Evolutionary conservation across 2,329 filamentous ascomycete genomes (phyloP).

Genomic region (Colletotrichum tamarilloi): DNA sequence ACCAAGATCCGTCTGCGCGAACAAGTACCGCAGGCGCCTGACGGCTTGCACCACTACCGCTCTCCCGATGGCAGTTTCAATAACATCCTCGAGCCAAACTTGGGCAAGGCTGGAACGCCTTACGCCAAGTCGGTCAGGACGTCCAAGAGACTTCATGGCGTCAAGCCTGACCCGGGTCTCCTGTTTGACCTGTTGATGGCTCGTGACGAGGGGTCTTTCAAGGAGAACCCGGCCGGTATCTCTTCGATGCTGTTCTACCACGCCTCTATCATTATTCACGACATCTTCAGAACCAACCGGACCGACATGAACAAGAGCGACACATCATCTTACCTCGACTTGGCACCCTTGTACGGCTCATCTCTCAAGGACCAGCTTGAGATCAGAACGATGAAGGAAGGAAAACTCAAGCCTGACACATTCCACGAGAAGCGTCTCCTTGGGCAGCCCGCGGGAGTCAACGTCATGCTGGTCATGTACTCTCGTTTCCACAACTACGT

Average conservation of each 20-base stretch:
- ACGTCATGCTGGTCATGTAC: slow-evolving; percentile 78
- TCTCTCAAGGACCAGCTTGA: slow-evolving; percentile 70
- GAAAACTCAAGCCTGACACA: slow-evolving; percentile 77
- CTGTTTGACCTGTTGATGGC: slow-evolving; percentile 74
- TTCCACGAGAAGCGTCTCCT: slow-evolving; percentile 78
- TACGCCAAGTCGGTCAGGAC: slow-evolving; percentile 76
- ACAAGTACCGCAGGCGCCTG: slow-evolving; percentile 47
- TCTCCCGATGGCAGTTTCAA: slow-evolving; percentile 56
- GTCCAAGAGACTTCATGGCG: slow-evolving; percentile 64
- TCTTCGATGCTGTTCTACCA: slow-evolving; percentile 82
- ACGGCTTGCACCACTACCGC: slow-evolving; percentile 48
- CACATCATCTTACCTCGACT: slow-evolving; percentile 80
- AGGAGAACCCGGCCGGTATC: slow-evolving; percentile 76
- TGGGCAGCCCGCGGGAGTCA: slow-evolving; percentile 77
- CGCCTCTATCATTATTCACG: slow-evolving; percentile 70
- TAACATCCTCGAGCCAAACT: slow-evolving; percentile 70
- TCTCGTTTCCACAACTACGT: slow-evolving; percentile 90
- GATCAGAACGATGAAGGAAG: slow-evolving; percentile 72
- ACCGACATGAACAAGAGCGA: slow-evolving; percentile 71
- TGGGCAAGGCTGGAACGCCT: slow-evolving; percentile 73
- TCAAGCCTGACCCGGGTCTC: slow-evolving; percentile 72
- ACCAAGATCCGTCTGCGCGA: slow-evolving; percentile 50
- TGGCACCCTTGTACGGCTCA: slow-evolving; percentile 79
- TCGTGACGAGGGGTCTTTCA: slow-evolving; percentile 60
- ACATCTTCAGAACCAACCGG: slow-evolving; percentile 58